Evolutionary conservation across 2,329 filamentous ascomycete genomes (phyloP).

Genomic region (Trichoderma sp.): DNA sequence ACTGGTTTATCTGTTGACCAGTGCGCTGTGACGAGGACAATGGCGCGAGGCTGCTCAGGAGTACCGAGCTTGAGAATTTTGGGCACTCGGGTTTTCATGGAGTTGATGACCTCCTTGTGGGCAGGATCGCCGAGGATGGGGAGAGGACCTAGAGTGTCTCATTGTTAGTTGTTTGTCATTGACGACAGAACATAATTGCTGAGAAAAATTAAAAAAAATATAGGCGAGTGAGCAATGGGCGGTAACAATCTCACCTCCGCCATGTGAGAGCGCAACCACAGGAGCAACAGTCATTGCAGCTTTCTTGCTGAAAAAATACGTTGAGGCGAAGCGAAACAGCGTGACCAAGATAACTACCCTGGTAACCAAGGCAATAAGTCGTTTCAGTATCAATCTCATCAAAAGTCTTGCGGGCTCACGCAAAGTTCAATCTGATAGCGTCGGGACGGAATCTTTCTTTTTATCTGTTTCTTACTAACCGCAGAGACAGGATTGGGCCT

Average conservation of each 20-base stretch:
- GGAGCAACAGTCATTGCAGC: slow-evolving; percentile 45
- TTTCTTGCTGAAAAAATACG: slow-evolving; percentile 23
- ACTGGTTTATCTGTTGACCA: slow-evolving; percentile 54
- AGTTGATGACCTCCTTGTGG: slow-evolving; percentile 53
- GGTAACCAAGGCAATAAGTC: slow-evolving; percentile 14
- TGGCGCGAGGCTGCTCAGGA: slow-evolving; percentile 50
- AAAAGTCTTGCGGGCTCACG: background rate
- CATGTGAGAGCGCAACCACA: slow-evolving; percentile 53
- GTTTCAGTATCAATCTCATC: slow-evolving; percentile 27
- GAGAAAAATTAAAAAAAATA: background rate
- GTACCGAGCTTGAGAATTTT: slow-evolving; percentile 57
- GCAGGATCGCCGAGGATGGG: slow-evolving; percentile 57
- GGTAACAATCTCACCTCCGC: slow-evolving; percentile 41
- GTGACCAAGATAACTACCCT: slow-evolving; percentile 7
- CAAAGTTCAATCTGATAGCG: background rate
- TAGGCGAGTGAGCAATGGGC: background rate
- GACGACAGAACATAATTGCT: too few species aligned
- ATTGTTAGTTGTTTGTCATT: background rate
- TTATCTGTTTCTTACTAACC: background rate
- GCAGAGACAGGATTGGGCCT: background rate
- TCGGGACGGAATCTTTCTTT: background rate
- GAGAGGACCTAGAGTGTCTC: slow-evolving; percentile 49
- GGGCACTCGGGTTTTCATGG: slow-evolving; percentile 55
- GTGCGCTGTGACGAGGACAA: slow-evolving; percentile 60
- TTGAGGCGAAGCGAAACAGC: slow-evolving; percentile 23